Base-by-base conservation (phyloP, 139 green algal genomes). In the Klebsormidium nitens region DNA sequence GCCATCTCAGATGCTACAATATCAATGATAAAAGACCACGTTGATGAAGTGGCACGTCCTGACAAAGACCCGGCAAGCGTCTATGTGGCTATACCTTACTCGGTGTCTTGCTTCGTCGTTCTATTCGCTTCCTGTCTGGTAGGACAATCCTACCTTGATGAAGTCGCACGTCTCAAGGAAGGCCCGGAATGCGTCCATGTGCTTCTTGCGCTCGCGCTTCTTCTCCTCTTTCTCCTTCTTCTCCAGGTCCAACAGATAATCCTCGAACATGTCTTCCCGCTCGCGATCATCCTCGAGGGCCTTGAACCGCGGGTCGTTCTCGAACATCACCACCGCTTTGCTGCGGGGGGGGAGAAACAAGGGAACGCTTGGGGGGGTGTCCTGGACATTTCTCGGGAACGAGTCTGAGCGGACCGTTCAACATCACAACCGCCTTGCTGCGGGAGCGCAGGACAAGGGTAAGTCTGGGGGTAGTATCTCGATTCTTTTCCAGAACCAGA, bases 291-390 rank as follows among this genome's bases (percentile, higher is more conserved):
- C 35, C 57, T 75, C 59, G 42, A 81, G 42, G 11, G 66, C 73
- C 2, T 37, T 5, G 47, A 46, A 95, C 19, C 87, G 52, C 1
- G 76, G 35, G 40, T 95, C 87, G 5, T 86, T 78, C 47, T 84
- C 79, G 59, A 95, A 79, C 36, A 89, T 57, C 2, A 75, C 67
- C 0, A 69, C 48, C 1, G 82, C 88, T 36, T 80, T 79, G 50
- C 55, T 80, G 65, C 79, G 82, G 47, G n/a, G n/a, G n/a, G n/a
- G n/a, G n/a, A n/a, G n/a, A n/a, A n/a, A n/a, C n/a, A n/a, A n/a
- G n/a, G n/a, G n/a, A n/a, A n/a, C n/a, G n/a, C n/a, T n/a, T n/a
- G n/a, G n/a, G n/a, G n/a, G n/a, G n/a, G n/a, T n/a, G n/a, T n/a
- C n/a, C n/a, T n/a, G n/a, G n/a, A n/a, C n/a, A n/a, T n/a, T n/a